Base-by-base conservation (phyloP, 768 basidiomycete genomes). In the Lentinula raphanica region DNA sequence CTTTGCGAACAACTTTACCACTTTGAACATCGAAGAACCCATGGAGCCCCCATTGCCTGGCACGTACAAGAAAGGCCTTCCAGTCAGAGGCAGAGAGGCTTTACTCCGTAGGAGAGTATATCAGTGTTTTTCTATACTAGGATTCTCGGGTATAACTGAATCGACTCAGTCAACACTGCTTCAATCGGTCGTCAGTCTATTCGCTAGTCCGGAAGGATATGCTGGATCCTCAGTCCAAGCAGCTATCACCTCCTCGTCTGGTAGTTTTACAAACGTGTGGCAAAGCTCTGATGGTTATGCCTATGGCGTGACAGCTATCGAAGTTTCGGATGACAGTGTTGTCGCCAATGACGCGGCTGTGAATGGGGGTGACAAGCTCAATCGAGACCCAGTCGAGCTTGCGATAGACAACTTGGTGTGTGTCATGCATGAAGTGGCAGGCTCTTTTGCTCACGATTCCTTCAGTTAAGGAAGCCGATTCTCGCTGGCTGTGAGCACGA, bases 401-500 rank as follows among this genome's bases (percentile, higher is more conserved):
- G 77, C 86, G 2, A 87, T 97, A 45, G 89, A 94, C 66, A 73
- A 80, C 13, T 73, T 92, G 76, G 94, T 94, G 71, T 19, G 32
- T 27, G 11, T 3, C 51, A 15, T 53, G 25, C 50, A 19, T 39
- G 17, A 27, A 12, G n/a, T 28, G 27, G 3, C n/a, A 23, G 11
- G 7, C 32, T 5, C 11, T 50, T 21, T 44, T 44, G 42, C 4
- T 25, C n/a, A 17, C 48, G 2, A 5, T 35, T 11, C 21, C 23
- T 45, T 29, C 61, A 94, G 87, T 77, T 87, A 28, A 83, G 83
- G 3, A 86, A 83, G 63, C 93, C 94, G 0, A 81, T 97, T 46
- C 76, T 95, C 12, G 86, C 86, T 27, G 90, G 92, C 8, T 83
- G 86, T 58, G 95, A 98, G 67, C 87, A 96, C 65, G 94, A 99